A percentile compares a stretch with the other conserved stretches of the same genome.
Evolutionary conservation across 139 green algal genomes (phyloP).

Genomic region (Coelastrella sp.): DNA sequence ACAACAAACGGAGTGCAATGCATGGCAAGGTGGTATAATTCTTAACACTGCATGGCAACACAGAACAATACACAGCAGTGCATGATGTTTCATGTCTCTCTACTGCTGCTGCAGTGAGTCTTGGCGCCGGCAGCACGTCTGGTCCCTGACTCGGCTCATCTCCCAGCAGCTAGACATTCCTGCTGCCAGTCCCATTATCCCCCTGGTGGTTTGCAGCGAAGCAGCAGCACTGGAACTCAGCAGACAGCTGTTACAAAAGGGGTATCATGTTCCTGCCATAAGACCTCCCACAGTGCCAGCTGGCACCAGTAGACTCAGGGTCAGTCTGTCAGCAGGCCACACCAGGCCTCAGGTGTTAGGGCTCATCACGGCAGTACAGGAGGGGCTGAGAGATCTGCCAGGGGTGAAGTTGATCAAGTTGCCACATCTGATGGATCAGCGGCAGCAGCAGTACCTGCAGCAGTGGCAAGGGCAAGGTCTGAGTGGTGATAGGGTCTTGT

Average conservation of each 20-base stretch:
- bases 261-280: slow-evolving; percentile 94
- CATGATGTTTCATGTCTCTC: not conserved
- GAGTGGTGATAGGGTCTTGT: too few species aligned
- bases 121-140: slow-evolving; percentile 81
- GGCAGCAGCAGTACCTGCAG: slow-evolving; percentile 24
- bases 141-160: slow-evolving; percentile 61
- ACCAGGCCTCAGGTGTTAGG: slow-evolving; percentile 66
- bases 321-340: slow-evolving; percentile 87
- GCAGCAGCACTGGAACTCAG: slow-evolving; percentile 67
- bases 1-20: too few species aligned
- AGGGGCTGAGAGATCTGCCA: not conserved
- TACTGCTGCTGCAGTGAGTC: slow-evolving; percentile 69
- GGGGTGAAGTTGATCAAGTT: slow-evolving; percentile 2
- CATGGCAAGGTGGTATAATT: too few species aligned
- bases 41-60: not conserved
- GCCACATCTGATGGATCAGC: not conserved
- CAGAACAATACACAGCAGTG: not conserved
- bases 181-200: slow-evolving; percentile 84
- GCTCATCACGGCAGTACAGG: slow-evolving; percentile 60
- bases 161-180: slow-evolving; percentile 62
- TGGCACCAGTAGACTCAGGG: slow-evolving; percentile 83
- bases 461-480: not conserved
- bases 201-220: slow-evolving; percentile 87
- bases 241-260: slow-evolving; percentile 65
- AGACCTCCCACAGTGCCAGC: slow-evolving; percentile 90